Conservation (phyloP, 2,329 filamentous ascomycete genomes). For the Nemania abortiva region DNA sequence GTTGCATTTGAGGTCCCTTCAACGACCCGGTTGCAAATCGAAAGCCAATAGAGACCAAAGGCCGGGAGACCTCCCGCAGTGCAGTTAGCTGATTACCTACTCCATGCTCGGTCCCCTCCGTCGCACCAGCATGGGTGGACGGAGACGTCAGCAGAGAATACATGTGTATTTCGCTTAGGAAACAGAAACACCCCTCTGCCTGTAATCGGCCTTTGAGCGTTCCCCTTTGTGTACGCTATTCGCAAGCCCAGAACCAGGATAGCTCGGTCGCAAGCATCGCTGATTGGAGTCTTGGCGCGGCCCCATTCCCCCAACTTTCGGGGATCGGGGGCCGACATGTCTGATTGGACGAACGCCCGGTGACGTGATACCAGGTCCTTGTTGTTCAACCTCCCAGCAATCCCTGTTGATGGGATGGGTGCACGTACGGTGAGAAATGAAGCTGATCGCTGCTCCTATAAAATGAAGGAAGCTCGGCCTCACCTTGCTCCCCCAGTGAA, state of each 20-base stretch:
- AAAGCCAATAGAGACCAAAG: slow-evolving; percentile 23
- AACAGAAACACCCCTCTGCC: neutral
- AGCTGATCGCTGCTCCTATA: slow-evolving; percentile 22
- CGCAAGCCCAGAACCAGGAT: slow-evolving; percentile 4
- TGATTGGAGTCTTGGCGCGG: slow-evolving; percentile 32
- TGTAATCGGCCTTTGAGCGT: neutral
- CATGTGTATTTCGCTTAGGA: neutral
- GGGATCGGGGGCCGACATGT: slow-evolving; percentile 20
- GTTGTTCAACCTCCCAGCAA: slow-evolving; percentile 24
- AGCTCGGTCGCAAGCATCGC: slow-evolving; percentile 17
- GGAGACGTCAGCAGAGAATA: neutral
- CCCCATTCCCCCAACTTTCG: slow-evolving; percentile 29
- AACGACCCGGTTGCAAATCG: neutral
- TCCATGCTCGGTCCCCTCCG: neutral
- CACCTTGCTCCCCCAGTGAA: slow-evolving; percentile 19
- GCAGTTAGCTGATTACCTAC: slow-evolving; percentile 9
- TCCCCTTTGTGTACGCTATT: neutral
- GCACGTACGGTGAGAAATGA: slow-evolving; percentile 19
- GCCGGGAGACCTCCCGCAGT: slow-evolving; percentile 25
- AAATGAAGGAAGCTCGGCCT: slow-evolving; percentile 39
- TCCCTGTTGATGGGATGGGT: slow-evolving; percentile 22
- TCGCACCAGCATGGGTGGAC: neutral
- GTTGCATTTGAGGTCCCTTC: slow-evolving; percentile 35
- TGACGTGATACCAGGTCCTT: slow-evolving; percentile 36
- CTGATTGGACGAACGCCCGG: slow-evolving; percentile 26